These are phyloP conservation scores for Penicillium salamii DNA, from an alignment of 495 filamentous ascomycete species.

Conservation along the genomic window DNA sequence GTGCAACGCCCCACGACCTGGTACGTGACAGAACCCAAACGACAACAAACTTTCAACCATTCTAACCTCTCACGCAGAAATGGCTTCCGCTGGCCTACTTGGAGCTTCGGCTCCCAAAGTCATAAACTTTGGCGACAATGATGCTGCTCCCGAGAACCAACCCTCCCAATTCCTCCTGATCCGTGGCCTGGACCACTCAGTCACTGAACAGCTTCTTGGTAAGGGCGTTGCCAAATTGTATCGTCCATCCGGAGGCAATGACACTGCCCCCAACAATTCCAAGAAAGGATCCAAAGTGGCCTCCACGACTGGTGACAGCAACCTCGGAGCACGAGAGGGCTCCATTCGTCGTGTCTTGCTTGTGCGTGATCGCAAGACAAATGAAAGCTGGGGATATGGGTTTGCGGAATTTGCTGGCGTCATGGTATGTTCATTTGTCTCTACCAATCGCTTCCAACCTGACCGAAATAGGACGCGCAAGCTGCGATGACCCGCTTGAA, in stretches of 20 bases:
- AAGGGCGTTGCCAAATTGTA: slow-evolving; percentile 79
- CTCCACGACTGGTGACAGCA: slow-evolving; percentile 70
- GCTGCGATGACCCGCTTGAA: slow-evolving; percentile 72
- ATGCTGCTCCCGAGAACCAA: slow-evolving; percentile 69
- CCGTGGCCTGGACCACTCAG: slow-evolving; percentile 67
- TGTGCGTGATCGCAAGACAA: slow-evolving; percentile 68
- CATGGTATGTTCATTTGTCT: slow-evolving; percentile 33
- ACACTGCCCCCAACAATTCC: slow-evolving; percentile 17
- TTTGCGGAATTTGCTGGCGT: slow-evolving; percentile 83
- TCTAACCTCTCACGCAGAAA: slow-evolving; percentile 21
- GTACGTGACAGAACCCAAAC: slow-evolving; percentile 43
- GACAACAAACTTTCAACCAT: background rate
- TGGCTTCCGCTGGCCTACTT: slow-evolving; percentile 24
- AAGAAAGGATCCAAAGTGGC: slow-evolving; percentile 66
- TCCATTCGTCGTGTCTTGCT: slow-evolving; percentile 76
- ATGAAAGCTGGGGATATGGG: slow-evolving; percentile 82
- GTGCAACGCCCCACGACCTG: slow-evolving; percentile 67
- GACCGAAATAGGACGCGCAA: slow-evolving; percentile 62
- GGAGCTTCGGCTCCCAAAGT: slow-evolving; percentile 36
- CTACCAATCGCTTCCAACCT: slow-evolving; percentile 1
- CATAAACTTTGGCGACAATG: slow-evolving; percentile 72
- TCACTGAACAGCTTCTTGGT: slow-evolving; percentile 74
- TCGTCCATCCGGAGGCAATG: slow-evolving; percentile 38
- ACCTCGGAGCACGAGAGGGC: slow-evolving; percentile 71
- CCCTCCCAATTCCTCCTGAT: slow-evolving; percentile 82